Percentiles rank a stretch among this genome's conserved stretches.
Evolutionary conservation across 208 protist species (phyloP).

Genomic region (Trichomonas gallinae): DNA sequence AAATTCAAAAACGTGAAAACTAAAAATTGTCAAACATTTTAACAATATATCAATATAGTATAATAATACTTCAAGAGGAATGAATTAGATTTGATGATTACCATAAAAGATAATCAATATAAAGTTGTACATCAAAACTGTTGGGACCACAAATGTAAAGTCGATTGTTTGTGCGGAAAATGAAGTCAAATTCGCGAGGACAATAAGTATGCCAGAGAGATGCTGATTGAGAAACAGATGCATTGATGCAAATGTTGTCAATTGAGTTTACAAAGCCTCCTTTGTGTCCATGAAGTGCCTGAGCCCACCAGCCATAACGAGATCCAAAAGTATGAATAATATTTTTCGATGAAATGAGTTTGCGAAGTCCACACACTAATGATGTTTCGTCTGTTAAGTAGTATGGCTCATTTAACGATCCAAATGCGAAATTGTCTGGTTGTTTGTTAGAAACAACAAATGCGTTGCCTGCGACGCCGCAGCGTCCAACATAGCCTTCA

Average conservation of each 20-base stretch:
- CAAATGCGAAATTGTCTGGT: background rate
- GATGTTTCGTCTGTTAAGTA: background rate
- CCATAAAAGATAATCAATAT: background rate
- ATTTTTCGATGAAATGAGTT: background rate
- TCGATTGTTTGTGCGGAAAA: background rate
- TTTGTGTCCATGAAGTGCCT: background rate
- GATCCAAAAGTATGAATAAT: conserved; percentile 7
- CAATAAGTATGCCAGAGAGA: background rate
- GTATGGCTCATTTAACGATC: background rate
- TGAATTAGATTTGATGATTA: background rate
- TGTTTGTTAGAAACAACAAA: background rate
- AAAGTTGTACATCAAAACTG: background rate
- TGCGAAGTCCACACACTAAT: background rate
- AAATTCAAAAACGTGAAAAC: no score
- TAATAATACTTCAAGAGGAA: no score
- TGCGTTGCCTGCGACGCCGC: background rate
- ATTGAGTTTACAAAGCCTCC: background rate
- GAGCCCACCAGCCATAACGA: background rate
- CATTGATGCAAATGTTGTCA: background rate
- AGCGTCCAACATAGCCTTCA: background rate
- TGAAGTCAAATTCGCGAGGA: background rate
- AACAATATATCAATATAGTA: no score
- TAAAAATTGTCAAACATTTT: no score
- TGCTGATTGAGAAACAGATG: background rate
- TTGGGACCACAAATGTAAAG: background rate